Percentiles rank a stretch among this genome's conserved stretches.
These are phyloP conservation scores for Somion occarium DNA, from an alignment of 1,284 basidiomycete genomes.

Conservation along the genomic window DNA sequence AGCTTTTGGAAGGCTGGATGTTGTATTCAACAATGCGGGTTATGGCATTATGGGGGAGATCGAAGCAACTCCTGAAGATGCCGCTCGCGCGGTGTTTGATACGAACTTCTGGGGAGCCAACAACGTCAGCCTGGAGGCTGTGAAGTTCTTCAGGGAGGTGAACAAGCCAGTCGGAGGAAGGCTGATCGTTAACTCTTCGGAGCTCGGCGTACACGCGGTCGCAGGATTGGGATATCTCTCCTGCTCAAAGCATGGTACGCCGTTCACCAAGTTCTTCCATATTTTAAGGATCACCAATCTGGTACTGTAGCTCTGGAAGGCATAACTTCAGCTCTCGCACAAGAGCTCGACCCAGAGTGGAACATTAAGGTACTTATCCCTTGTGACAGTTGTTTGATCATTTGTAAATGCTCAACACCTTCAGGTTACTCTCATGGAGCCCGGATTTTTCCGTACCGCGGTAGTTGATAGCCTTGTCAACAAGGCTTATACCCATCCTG, in stretches of 20 bases:
- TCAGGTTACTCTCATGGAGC: too few relatives aligned
- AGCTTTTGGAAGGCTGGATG: constrained; percentile 36
- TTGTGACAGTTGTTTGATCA: too few relatives aligned
- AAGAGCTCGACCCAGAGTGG: constrained; percentile 35
- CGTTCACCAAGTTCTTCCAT: neutral
- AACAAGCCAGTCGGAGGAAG: constrained; percentile 31
- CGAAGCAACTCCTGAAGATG: constrained; percentile 28
- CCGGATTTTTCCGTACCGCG: constrained; percentile 6
- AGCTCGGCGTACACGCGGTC: constrained; percentile 19
- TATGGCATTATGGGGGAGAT: constrained; percentile 27
- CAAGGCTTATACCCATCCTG: constrained; percentile 2
- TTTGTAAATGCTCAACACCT: too few relatives aligned
- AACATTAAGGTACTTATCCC: constrained; percentile 38
- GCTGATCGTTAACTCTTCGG: constrained; percentile 28
- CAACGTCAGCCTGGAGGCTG: constrained; percentile 29
- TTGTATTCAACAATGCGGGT: constrained; percentile 42
- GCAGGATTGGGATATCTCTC: constrained; percentile 26
- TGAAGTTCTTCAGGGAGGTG: constrained; percentile 34
- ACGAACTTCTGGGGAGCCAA: constrained; percentile 34
- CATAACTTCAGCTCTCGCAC: constrained; percentile 26
- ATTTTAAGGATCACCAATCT: neutral
- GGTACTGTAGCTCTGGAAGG: constrained; percentile 26
- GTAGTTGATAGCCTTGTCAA: neutral
- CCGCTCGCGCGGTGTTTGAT: constrained; percentile 29
- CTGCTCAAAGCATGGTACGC: constrained; percentile 24